Percentiles rank a stretch among this genome's conserved stretches.
Evolutionary conservation across 345 rosid genomes (phyloP).

Genomic region (Salix caprea): DNA sequence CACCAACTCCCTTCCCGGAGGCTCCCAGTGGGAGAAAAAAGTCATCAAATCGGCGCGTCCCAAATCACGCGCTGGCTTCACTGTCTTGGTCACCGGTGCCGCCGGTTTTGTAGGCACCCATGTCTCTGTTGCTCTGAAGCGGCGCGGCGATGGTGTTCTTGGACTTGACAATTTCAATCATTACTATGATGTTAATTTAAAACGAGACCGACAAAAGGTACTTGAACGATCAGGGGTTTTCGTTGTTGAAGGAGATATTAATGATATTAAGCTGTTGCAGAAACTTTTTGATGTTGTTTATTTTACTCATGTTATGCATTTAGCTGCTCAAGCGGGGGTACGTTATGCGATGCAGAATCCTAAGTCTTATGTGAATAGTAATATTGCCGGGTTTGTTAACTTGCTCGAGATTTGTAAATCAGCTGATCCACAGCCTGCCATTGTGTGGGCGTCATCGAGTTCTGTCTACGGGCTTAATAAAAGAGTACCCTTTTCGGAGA

Average conservation of each 20-base stretch:
- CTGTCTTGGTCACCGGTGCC: conserved; percentile 85
- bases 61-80: conserved; percentile 57
- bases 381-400: conserved; percentile 81
- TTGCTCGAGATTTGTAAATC: conserved; percentile 74
- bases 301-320: conserved; percentile 88
- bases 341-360: conserved; percentile 91
- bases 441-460: conserved; percentile 89
- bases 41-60: conserved; percentile 60
- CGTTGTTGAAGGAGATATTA: conserved; percentile 86
- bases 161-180: conserved; percentile 88
- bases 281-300: conserved; percentile 67
- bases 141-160: conserved; percentile 84
- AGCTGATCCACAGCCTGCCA: conserved; percentile 70
- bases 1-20: too few species aligned
- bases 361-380: conserved; percentile 75
- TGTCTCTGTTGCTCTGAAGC: conserved; percentile 69
- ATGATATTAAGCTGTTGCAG: conserved; percentile 60
- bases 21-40: conserved; percentile 51
- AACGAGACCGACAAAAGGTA: conserved; percentile 75
- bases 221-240: conserved; percentile 73
- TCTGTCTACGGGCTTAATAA: conserved; percentile 84
- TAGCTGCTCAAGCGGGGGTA: conserved; percentile 92
- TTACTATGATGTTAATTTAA: conserved; percentile 79
- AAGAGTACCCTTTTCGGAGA: conserved; percentile 80
- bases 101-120: conserved; percentile 96